Base-by-base conservation (phyloP, 352 stramenopile species). In the Pythium aristosporum region DNA sequence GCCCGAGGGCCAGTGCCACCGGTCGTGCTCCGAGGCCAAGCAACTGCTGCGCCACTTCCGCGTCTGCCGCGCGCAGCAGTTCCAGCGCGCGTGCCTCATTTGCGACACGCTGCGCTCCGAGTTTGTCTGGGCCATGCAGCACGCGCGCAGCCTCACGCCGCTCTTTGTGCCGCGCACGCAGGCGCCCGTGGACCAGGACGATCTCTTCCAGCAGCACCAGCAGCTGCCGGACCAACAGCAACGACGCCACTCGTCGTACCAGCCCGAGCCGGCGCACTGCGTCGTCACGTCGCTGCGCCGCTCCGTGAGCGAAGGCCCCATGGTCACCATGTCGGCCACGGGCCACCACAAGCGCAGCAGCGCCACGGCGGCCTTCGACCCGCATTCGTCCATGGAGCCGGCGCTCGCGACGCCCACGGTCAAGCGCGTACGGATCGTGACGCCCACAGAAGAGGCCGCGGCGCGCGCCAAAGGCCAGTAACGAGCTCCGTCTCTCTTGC, bases 41-140 rank as follows among this genome's bases (percentile, higher is more conserved):
- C 67, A 71, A 15, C 62, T 83, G 52, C 63, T 83, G 59, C 75
- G 75, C 53, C 75, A 82, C 65, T 82, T 80, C 47, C 75, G 75
- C 47, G 57, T 78, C 18, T 82, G 75, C 57, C 61, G 68, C 11
- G 67, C 75, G 16, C 66, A 64, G 32, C 51, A 68, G 20, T 76
- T 76, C 32, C 37, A 42, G 6, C 30, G 47, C 18, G 30, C n/a
- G 25, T 82, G 75, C 63, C 30, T 50, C 18, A 68, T 80, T 46
- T 82, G 75, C 57, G 32, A 44, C 12, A 51, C 50, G 46, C 63
- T 82, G 11, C 67, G 54, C 23, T 37, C 44, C 30, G 67, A 80
- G 21, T 79, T 75, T 55, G 43, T 67, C 5, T 82, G 75, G 75
- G 70, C 75, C 8, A 61, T 80, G 62, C 57, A 63, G 47, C 70